Evolutionary conservation across 495 filamentous ascomycete species (phyloP), one percentile per base, ranked within the genome.

Genomic region (Penicillium roqueforti): DNA sequence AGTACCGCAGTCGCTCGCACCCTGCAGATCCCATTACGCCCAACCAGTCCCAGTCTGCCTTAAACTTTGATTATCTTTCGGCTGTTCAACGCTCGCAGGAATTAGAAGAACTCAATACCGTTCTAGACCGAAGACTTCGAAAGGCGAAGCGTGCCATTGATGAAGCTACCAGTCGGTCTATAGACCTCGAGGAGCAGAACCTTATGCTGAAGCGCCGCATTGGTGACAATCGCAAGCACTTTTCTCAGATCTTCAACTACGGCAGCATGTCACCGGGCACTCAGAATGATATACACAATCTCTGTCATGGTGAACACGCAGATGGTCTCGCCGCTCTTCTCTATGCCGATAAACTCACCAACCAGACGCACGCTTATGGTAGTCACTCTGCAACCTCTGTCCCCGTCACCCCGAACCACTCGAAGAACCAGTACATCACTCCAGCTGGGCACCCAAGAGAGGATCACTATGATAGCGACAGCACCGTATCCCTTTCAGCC

Each of bases 181-280:
- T 69, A 22, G 61, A 67, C 37, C 73, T 91, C 7, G 66, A 66
- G 14, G 87, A 92, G 49, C 85, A 92, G 58, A 88, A 87, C 54
- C 75, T 81, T n/a, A 78, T 84, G 60, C 72, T 96, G 37, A 83
- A 88, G 49, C 85, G 83, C 48, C 85, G 93, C 50, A 96, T 98
- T 50, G 80, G 87, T 23, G 87, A 95, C 67, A 96, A 96, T 57
- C 79, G 92, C 28, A 82, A 88, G 60, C 91, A 95, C 64, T 81
- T 95, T 55, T 85, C 87, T 51, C 77, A 80, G 55, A 78, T 91
- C 46, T 65, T 85, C 74, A 43, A 80, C 77, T 59, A 83, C 74
- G 71, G 76, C 59, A 62, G 75, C 57, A 53, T 76, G 46, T 75
- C 75, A 1, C 71, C 73, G 40, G 63, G 56, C 26, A 67, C 69